Evolutionary conservation across 1,139 yeast species (phyloP).

Genomic region (Suhomyces wounanorum): DNA sequence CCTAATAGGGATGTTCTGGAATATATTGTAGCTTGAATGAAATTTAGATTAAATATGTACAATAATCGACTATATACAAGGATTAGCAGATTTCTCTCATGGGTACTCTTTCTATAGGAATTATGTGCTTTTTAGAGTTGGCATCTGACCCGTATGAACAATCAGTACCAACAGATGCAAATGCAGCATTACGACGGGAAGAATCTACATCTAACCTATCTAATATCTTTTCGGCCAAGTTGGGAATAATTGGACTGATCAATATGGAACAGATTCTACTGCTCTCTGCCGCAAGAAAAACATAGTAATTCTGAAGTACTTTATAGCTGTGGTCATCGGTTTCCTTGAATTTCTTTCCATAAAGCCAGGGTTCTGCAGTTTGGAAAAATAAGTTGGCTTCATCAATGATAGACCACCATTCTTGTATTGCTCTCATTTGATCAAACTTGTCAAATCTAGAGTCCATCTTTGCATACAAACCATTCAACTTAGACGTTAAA

Average conservation of each 20-base stretch:
- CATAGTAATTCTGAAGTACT: constrained; percentile 50
- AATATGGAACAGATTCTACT: constrained; percentile 68
- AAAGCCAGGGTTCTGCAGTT: constrained; percentile 60
- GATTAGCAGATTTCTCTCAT: constrained; percentile 16
- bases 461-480: constrained; percentile 37
- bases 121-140: constrained; percentile 27
- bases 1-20: too few species aligned
- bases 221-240: constrained; percentile 55
- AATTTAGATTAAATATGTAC: background rate
- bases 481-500: constrained; percentile 23
- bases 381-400: constrained; percentile 68
- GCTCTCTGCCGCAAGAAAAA: constrained; percentile 69
- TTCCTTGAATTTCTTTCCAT: constrained; percentile 30
- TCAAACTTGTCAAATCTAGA: constrained; percentile 50
- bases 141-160: constrained; percentile 46
- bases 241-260: constrained; percentile 73
- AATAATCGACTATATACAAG: constrained; percentile 11
- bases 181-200: constrained; percentile 39
- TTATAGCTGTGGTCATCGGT: constrained; percentile 22
- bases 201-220: constrained; percentile 59
- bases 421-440: constrained; percentile 57
- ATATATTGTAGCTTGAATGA: too few species aligned
- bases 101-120: constrained; percentile 31
- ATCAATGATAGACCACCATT: constrained; percentile 64
- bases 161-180: constrained; percentile 50